A percentile compares a stretch with the other conserved stretches of the same genome.
Conservation (phyloP, 192 early-diverging fungal genomes). For the Podila horticola region DNA sequence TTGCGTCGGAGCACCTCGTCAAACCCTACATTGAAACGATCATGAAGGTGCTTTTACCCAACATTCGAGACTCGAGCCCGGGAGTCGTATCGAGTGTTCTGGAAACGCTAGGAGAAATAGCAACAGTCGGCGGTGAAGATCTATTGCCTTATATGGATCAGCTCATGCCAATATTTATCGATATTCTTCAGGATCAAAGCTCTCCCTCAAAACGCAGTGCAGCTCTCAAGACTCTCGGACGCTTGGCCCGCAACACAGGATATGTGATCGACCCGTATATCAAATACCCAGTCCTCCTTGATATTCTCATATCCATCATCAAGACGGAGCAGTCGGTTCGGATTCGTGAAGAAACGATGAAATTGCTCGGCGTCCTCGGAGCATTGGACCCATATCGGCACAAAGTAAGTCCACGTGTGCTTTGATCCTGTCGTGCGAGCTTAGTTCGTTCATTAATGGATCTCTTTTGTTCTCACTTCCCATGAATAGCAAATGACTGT, state of each 20-base stretch:
- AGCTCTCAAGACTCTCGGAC: constrained; percentile 86
- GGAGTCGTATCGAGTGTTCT: constrained; percentile 84
- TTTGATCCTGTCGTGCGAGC: background rate
- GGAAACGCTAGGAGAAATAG: constrained; percentile 82
- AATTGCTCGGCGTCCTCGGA: constrained; percentile 92
- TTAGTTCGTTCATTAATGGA: background rate
- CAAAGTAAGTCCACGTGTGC: constrained; percentile 48
- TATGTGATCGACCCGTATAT: constrained; percentile 90
- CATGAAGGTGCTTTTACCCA: constrained; percentile 83
- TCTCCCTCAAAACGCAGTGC: constrained; percentile 85
- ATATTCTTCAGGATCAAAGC: constrained; percentile 88
- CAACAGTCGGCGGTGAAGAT: constrained; percentile 82
- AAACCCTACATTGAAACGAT: constrained; percentile 92
- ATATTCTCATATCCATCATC: constrained; percentile 80
- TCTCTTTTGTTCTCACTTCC: background rate
- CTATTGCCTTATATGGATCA: constrained; percentile 82
- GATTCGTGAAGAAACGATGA: constrained; percentile 86
- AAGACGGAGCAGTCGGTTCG: constrained; percentile 79
- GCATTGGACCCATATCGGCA: constrained; percentile 92
- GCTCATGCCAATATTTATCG: constrained; percentile 89
- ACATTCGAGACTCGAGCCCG: constrained; percentile 79
- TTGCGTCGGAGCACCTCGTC: constrained; percentile 79
- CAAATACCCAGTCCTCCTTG: constrained; percentile 87
- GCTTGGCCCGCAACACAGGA: constrained; percentile 85
- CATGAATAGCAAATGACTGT: constrained; percentile 57